Conservation (phyloP, 75 land plant species). For the Cryptomeria japonica region DNA sequence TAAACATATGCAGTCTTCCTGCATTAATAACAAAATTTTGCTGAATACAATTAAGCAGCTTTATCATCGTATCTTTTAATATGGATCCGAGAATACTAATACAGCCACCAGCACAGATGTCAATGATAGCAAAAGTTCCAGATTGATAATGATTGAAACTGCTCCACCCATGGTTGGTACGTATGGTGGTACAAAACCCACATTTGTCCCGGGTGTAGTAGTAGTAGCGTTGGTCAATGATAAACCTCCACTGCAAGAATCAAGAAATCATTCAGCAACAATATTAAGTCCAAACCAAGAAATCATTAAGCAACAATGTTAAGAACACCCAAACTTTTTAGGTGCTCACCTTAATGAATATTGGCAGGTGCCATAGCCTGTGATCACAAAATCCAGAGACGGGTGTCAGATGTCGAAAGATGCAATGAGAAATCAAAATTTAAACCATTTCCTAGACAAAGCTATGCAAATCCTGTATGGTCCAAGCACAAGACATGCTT, state of each 20-base stretch:
- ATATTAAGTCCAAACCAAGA: neutral
- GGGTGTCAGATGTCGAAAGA: neutral
- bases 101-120: neutral
- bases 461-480: neutral
- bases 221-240: neutral
- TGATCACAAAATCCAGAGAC: constrained; percentile 3
- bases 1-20: neutral
- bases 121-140: neutral
- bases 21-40: neutral
- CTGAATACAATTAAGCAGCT: neutral
- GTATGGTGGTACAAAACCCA: neutral
- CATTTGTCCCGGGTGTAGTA: neutral
- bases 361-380: constrained; percentile 3
- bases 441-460: neutral
- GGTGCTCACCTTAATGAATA: neutral
- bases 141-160: neutral
- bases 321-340: neutral
- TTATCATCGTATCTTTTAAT: neutral
- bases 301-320: neutral
- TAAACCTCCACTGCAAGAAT: constrained; percentile 3
- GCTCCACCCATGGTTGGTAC: neutral
- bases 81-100: neutral
- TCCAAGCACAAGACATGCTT: neutral
- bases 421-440: neutral
- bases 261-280: constrained; percentile 1